A percentile compares a stretch with the other conserved stretches of the same genome.
phyloP scores from a whole-genome alignment of 1,284 basidiomycete species.

The Ganoderma leucocontextum region DNA sequence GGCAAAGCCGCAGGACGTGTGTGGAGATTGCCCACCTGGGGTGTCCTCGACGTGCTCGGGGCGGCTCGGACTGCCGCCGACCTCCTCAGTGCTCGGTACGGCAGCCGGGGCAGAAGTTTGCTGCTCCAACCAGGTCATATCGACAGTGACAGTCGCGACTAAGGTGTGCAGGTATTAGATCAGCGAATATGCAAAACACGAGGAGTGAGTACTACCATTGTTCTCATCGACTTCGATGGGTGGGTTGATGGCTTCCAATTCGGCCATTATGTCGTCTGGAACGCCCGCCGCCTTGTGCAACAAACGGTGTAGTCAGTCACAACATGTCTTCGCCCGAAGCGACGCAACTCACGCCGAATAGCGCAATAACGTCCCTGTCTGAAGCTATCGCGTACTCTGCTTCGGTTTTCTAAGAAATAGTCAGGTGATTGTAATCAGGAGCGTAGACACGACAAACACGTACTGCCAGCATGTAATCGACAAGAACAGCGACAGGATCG shows the following conservation, averaged over 20 bases:
- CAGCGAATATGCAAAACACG: not conserved
- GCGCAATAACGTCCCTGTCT: slow-evolving; percentile 6
- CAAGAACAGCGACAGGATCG: slow-evolving; percentile 19
- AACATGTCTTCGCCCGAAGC: not conserved
- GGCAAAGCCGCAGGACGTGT: not conserved
- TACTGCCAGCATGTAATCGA: slow-evolving; percentile 26
- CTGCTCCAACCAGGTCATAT: not conserved
- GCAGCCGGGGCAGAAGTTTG: not conserved
- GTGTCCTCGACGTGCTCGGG: not conserved
- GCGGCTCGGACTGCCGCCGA: not conserved
- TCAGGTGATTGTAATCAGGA: not conserved
- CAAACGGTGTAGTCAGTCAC: not conserved
- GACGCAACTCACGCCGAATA: not conserved
- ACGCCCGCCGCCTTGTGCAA: not conserved
- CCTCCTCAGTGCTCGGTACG: not conserved
- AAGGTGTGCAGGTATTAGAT: too few species aligned
- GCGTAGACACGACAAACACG: not conserved
- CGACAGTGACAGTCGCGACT: slow-evolving; percentile 3
- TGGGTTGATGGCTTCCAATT: not conserved
- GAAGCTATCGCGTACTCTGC: slow-evolving; percentile 8
- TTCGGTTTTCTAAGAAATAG: not conserved
- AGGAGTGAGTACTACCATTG: not conserved
- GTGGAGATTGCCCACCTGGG: not conserved
- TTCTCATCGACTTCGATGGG: slow-evolving; percentile 6
- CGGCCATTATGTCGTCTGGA: slow-evolving; percentile 6